Base-by-base conservation (phyloP, 345 rosid species). In the Lepidium aucheri region DNA sequence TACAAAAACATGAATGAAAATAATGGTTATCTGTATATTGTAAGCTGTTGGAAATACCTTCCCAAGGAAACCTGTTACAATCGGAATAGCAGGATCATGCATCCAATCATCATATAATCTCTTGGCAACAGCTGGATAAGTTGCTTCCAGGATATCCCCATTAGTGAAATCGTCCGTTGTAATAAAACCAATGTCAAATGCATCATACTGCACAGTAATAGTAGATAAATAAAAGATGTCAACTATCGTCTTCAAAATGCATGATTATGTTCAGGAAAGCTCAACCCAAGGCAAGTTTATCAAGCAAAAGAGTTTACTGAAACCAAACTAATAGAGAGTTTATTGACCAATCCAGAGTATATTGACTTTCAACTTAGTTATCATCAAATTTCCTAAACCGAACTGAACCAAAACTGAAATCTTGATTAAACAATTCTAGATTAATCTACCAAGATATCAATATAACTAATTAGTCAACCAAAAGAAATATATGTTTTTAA, bases 111-210 rank as follows among this genome's bases (percentile, higher is more conserved):
- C 91, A 71, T 72, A 77, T 67, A 94, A 74, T 75, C 89, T 94
- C 85, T 88, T 86, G 43, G 96, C 93, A 75, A 94, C 82, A 35
- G 99, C 97, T 61, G 97, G 91, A 76, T 91, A 91, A 67, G 99
- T 94, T 73, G 91, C 96, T 80, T 94, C 97, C 60, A 94, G 74
- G 65, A 94, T 87, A 76, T 94, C 99, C 33, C 96, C 97, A 81
- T 91, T 94, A 28, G 99, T 91, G 80, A 88, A 88, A 82, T 94
- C 99, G 70, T 94, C 99, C 24, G 99, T 91, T 60, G 97, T 94
- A 67, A 87, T 85, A 69, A 94, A 91, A 60, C 99, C 99, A 61
- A 89, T 83, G 30, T 88, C 88, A 15, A 91, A 94, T 46, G 99
- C 96, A 90, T 94, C 99, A 57, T 88, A 94, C 99, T 94, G 93